A percentile compares a stretch with the other conserved stretches of the same genome.
phyloP scores from a whole-genome alignment of 1,284 basidiomycete species.

The Ceratobasidium sp. region DNA sequence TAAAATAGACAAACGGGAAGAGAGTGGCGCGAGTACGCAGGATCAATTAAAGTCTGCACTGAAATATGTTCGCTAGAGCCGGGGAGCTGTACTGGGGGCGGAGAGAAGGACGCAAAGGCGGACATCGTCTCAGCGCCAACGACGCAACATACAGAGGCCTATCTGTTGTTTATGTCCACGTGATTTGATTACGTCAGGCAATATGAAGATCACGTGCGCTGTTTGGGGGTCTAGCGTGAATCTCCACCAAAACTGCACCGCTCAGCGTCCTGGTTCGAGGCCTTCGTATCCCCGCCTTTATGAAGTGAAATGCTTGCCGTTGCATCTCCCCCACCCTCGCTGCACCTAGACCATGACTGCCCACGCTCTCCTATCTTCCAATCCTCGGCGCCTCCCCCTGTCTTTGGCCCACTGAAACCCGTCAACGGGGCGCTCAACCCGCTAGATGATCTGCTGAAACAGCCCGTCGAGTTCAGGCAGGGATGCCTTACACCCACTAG shows the following conservation, averaged over 20 bases:
- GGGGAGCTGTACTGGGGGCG: neutral
- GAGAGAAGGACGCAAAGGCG: conserved; percentile 17
- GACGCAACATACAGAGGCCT: neutral
- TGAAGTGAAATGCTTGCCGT: conserved; percentile 31
- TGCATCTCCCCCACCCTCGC: conserved; percentile 21
- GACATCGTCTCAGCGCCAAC: conserved; percentile 7
- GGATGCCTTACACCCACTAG: conserved; percentile 35
- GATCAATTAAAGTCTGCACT: neutral
- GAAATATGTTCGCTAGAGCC: neutral
- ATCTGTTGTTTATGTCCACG: conserved; percentile 21
- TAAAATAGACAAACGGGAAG: conserved; percentile 12
- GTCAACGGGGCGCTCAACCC: conserved; percentile 16
- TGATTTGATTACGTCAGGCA: neutral
- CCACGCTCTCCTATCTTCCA: conserved; percentile 15
- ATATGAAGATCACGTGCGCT: conserved; percentile 21
- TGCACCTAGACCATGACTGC: conserved; percentile 25
- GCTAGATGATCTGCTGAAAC: conserved; percentile 26
- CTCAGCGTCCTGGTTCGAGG: neutral
- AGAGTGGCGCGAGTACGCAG: neutral
- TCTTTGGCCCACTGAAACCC: conserved; percentile 31
- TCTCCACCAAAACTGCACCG: conserved; percentile 24
- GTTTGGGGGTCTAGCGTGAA: conserved; percentile 7
- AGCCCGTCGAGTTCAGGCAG: conserved; percentile 37
- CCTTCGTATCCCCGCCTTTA: conserved; percentile 2
- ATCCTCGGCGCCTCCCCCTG: neutral